Evolutionary conservation across 371 early-diverging fungal species (phyloP).

Genomic region (Sanchytrium tribonematis): DNA sequence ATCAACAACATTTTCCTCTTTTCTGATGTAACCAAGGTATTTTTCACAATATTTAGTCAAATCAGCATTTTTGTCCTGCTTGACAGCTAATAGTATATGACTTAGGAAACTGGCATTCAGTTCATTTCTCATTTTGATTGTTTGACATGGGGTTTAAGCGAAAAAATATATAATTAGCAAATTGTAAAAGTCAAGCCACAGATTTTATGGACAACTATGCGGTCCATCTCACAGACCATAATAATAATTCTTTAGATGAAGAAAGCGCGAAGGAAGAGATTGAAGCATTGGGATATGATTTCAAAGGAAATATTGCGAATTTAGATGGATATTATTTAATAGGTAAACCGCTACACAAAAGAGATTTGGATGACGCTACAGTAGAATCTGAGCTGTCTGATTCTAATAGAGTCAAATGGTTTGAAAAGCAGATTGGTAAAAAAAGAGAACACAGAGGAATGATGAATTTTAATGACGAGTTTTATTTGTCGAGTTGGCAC

Average conservation of each 20-base stretch:
- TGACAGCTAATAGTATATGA: too few species aligned
- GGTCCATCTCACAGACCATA: background rate
- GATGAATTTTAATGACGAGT: background rate
- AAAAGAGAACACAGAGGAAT: background rate
- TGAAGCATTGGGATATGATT: background rate
- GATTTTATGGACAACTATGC: too few species aligned
- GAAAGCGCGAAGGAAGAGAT: background rate
- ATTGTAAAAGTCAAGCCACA: too few species aligned
- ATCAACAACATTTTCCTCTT: too few species aligned
- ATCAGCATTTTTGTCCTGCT: too few species aligned
- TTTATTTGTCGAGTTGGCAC: background rate
- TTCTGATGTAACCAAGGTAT: too few species aligned
- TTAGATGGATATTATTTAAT: background rate
- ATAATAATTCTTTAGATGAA: background rate
- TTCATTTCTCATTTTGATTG: too few species aligned
- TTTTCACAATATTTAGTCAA: too few species aligned
- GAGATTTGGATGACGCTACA: background rate
- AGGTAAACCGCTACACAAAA: background rate
- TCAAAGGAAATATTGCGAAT: background rate
- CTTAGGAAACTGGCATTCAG: too few species aligned
- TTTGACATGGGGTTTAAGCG: too few species aligned
- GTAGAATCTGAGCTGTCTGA: background rate
- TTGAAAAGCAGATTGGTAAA: background rate
- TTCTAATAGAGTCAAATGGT: background rate
- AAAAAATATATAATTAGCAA: too few species aligned